Percentiles rank a stretch among this genome's conserved stretches.
phyloP scores from a whole-genome alignment of 371 early-diverging fungal species.

The Vairimorpha ceranae region DNA sequence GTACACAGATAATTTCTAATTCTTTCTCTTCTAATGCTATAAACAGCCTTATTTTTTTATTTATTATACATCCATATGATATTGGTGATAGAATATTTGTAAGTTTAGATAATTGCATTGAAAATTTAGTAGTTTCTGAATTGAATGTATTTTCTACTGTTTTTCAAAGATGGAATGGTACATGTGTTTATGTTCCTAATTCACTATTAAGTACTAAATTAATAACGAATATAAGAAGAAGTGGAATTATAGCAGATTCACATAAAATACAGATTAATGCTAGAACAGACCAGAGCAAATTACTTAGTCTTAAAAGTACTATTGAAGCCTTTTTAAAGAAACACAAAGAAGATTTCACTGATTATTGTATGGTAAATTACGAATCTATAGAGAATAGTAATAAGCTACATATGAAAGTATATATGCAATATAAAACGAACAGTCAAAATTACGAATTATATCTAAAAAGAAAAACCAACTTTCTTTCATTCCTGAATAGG shows the following conservation, averaged over 20 bases:
- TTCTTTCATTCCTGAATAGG: conserved; percentile 59
- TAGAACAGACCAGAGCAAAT: conserved; percentile 53
- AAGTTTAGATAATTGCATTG: conserved; percentile 50
- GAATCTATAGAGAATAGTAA: conserved; percentile 62
- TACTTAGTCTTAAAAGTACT: conserved; percentile 51
- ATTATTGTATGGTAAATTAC: conserved; percentile 62
- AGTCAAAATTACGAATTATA: conserved; percentile 63
- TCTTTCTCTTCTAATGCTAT: conserved; percentile 57
- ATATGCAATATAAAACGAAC: conserved; percentile 61
- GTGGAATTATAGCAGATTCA: conserved; percentile 58
- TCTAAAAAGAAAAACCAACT: conserved; percentile 58
- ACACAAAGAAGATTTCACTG: conserved; percentile 56
- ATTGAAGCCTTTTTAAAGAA: conserved; percentile 56
- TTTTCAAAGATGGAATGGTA: conserved; percentile 63
- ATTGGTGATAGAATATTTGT: conserved; percentile 63
- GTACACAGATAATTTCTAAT: conserved; percentile 59
- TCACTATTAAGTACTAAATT: conserved; percentile 50
- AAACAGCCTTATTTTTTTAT: conserved; percentile 61
- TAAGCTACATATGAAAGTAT: conserved; percentile 61
- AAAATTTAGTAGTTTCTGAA: conserved; percentile 63
- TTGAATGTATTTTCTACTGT: conserved; percentile 63
- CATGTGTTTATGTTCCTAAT: conserved; percentile 62
- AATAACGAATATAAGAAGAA: conserved; percentile 62
- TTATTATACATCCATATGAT: conserved; percentile 64
- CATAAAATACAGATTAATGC: conserved; percentile 59